Evolutionary conservation across 148 eudicot species (phyloP), one percentile per base, ranked within the genome.

Genomic region (Vaccinium macrocarpon): DNA sequence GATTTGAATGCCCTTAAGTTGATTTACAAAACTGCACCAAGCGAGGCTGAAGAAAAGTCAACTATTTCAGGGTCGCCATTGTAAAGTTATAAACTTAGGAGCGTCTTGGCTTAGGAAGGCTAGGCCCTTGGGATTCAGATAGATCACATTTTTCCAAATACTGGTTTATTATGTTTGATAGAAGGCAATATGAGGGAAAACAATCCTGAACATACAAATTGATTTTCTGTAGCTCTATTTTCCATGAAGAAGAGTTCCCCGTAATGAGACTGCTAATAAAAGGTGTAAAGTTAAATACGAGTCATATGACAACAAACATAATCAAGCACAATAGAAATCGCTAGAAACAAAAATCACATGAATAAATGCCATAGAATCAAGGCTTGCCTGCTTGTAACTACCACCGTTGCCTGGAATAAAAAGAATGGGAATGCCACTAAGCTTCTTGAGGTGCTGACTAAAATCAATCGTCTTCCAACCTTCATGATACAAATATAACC

Each of bases 341-440:
- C 46, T 51, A 52, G 38, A 78, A 52, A 78, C 62, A 78, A 56
- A 76, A 51, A 78, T 25, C 38, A 78, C n/a, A 51, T 29, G 61
- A 78, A 52, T 51, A 25, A 27, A 52, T 23, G 42, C 6, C 18
- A 25, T 1, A 21, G 9, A 78, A 79, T 29, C 82, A 15, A 42
- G 51, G 61, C 85, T 83, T 87, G 91, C 99, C 99, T 97, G 98
- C 86, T 95, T 97, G 88, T 91, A 97, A 84, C 97, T 97, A 76
- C 99, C 99, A 70, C 98, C 93, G 89, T 95, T 97, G 25, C 99
- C 99, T 23, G 97, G 98, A 84, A 97, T 91, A 82, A 95, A 97
- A 74, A 93, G 90, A 57, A 95, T 90, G 0, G 98, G 99, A 81
- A 91, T 90, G 8, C 98, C 99, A 82, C 76, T 95, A 71, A 95